Conservation (phyloP, 2,329 filamentous ascomycete genomes). For the Myriosclerotinia scirpicola region DNA sequence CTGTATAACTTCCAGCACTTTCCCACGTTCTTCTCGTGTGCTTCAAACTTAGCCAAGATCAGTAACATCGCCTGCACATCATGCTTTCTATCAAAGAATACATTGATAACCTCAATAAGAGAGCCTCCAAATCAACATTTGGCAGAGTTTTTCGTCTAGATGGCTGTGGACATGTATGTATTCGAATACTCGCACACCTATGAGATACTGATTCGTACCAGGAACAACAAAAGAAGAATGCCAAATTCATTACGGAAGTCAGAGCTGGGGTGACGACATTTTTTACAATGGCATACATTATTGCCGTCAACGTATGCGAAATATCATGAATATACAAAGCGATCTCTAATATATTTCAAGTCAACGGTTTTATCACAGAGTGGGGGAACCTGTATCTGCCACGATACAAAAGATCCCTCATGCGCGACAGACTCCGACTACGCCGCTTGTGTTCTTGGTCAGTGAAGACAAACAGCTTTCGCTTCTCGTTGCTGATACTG, state of each 20-base stretch:
- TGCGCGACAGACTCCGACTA: conserved; percentile 44
- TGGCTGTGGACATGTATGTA: conserved; percentile 66
- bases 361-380: conserved; percentile 70
- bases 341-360: conserved; percentile 47
- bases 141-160: conserved; percentile 65
- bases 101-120: conserved; percentile 40
- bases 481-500: neutral
- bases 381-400: conserved; percentile 72
- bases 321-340: too few relatives aligned
- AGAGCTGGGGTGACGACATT: conserved; percentile 79
- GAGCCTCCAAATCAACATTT: conserved; percentile 48
- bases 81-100: conserved; percentile 21
- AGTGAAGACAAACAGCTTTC: neutral
- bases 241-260: conserved; percentile 74
- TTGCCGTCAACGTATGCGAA: conserved; percentile 62
- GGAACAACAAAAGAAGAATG: conserved; percentile 65
- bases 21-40: conserved; percentile 32
- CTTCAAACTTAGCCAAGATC: conserved; percentile 9
- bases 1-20: conserved; percentile 28
- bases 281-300: conserved; percentile 83
- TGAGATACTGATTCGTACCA: conserved; percentile 39
- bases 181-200: neutral
- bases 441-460: conserved; percentile 45
- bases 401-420: conserved; percentile 39
- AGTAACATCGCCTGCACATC: neutral